These are phyloP conservation scores for Verticillium albo-atrum DNA, from an alignment of 2,329 filamentous ascomycete species.

Conservation along the genomic window DNA sequence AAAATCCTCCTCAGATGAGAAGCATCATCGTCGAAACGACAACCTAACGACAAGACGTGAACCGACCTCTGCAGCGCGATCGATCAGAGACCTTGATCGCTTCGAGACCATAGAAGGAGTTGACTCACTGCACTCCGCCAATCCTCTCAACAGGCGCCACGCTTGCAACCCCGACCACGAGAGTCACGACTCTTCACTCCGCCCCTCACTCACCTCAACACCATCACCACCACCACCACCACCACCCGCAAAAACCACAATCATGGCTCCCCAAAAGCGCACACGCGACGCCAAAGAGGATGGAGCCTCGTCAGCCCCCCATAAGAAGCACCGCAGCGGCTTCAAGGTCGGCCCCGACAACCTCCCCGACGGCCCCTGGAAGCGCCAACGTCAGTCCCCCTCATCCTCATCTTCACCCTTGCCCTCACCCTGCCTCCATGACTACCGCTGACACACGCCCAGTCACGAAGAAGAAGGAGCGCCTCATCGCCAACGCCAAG, in stretches of 20 bases:
- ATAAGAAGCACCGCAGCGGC: slow-evolving; percentile 59
- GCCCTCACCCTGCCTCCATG: background rate
- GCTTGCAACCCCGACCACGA: background rate
- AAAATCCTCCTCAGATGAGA: background rate
- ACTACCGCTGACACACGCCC: background rate
- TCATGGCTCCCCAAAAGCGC: background rate
- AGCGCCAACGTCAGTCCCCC: slow-evolving; percentile 60
- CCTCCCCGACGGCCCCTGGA: slow-evolving; percentile 83
- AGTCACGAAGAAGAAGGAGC: slow-evolving; percentile 82
- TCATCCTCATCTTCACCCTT: background rate
- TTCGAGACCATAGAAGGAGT: background rate
- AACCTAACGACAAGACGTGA: background rate
- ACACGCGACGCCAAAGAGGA: background rate
- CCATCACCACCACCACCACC: background rate
- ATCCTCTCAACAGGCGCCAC: background rate
- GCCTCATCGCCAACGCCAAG: slow-evolving; percentile 88
- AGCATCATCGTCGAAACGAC: background rate
- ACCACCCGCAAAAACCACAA: background rate
- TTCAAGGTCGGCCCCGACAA: slow-evolving; percentile 88
- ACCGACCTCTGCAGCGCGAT: background rate
- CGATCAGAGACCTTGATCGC: background rate
- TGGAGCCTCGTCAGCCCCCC: slow-evolving; percentile 4
- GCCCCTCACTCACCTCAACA: background rate
- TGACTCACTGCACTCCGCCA: background rate
- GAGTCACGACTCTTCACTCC: background rate